Evolutionary conservation across 2,329 filamentous ascomycete species (phyloP).

Genomic region (Acrocalymma vagum): DNA sequence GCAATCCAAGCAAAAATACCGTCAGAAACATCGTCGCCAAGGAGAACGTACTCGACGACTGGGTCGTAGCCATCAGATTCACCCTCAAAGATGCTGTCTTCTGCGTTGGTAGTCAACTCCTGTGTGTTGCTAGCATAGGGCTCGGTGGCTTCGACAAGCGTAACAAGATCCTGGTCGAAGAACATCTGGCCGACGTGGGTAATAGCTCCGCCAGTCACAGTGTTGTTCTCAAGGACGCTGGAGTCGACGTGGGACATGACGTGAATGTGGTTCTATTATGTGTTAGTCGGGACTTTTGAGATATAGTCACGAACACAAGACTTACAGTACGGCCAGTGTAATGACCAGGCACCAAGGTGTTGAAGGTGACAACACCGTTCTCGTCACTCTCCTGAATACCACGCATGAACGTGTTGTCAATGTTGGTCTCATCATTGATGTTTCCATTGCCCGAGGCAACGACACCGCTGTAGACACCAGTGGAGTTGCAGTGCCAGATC

Average conservation of each 20-base stretch:
- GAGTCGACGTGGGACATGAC: slow-evolving; percentile 44
- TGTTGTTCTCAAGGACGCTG: slow-evolving; percentile 56
- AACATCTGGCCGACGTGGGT: slow-evolving; percentile 71
- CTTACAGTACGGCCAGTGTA: slow-evolving; percentile 25
- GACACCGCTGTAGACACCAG: slow-evolving; percentile 46
- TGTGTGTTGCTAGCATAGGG: slow-evolving; percentile 56
- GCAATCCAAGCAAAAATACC: slow-evolving; percentile 45
- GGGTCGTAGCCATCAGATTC: slow-evolving; percentile 62
- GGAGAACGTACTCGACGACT: slow-evolving; percentile 65
- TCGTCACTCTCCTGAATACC: slow-evolving; percentile 57
- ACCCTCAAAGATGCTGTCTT: slow-evolving; percentile 59
- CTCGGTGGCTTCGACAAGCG: slow-evolving; percentile 55
- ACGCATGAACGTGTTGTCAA: slow-evolving; percentile 53
- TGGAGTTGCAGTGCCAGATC: slow-evolving; percentile 59
- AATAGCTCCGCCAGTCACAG: slow-evolving; percentile 57
- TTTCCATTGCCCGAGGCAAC: slow-evolving; percentile 54
- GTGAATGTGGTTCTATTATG: slow-evolving; percentile 54
- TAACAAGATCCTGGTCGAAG: slow-evolving; percentile 68
- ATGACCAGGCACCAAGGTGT: slow-evolving; percentile 58
- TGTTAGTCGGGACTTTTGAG: slow-evolving; percentile 5
- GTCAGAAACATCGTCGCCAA: slow-evolving; percentile 57
- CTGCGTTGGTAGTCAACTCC: slow-evolving; percentile 58
- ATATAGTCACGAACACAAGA: not conserved
- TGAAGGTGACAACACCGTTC: slow-evolving; percentile 59
- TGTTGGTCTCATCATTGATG: slow-evolving; percentile 38